A percentile compares a stretch with the other conserved stretches of the same genome.
Evolutionary conservation across 108 stramenopile genomes (phyloP).

Genomic region (Stephanodiscus triporus): DNA sequence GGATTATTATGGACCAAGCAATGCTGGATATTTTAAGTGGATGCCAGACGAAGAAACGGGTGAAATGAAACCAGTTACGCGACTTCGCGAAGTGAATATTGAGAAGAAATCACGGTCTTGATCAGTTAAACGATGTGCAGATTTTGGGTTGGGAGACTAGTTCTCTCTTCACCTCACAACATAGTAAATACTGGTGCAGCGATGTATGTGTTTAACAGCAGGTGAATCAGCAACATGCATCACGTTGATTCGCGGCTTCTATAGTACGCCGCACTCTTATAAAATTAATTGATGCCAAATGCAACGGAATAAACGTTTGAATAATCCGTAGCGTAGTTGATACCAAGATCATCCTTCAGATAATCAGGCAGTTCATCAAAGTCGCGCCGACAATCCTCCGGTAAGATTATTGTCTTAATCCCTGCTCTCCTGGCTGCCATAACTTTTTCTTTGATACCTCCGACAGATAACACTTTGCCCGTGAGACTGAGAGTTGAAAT

Average conservation of each 20-base stretch:
- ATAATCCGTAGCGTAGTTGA: conserved; percentile 94
- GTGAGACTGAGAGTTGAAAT: conserved; percentile 60
- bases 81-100: conserved; percentile 72
- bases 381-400: conserved; percentile 91
- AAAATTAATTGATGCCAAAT: conserved; percentile 56
- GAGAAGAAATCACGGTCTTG: conserved; percentile 51
- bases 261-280: no score
- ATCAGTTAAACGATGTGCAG: neutral
- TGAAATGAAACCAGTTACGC: conserved; percentile 70
- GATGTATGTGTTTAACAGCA: neutral
- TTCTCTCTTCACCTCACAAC: neutral
- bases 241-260: no score
- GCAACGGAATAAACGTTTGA: conserved; percentile 87
- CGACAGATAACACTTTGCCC: conserved; percentile 95
- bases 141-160: no score
- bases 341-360: conserved; percentile 91
- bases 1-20: conserved; percentile 80
- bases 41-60: conserved; percentile 77
- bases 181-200: neutral
- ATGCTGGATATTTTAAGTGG: conserved; percentile 85
- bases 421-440: conserved; percentile 97
- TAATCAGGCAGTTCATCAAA: conserved; percentile 97
- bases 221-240: neutral
- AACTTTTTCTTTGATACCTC: conserved; percentile 99
- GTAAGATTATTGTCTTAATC: conserved; percentile 86